Base-by-base conservation (phyloP, 2,329 filamentous ascomycete genomes). In the Trichoderma asperellum region DNA sequence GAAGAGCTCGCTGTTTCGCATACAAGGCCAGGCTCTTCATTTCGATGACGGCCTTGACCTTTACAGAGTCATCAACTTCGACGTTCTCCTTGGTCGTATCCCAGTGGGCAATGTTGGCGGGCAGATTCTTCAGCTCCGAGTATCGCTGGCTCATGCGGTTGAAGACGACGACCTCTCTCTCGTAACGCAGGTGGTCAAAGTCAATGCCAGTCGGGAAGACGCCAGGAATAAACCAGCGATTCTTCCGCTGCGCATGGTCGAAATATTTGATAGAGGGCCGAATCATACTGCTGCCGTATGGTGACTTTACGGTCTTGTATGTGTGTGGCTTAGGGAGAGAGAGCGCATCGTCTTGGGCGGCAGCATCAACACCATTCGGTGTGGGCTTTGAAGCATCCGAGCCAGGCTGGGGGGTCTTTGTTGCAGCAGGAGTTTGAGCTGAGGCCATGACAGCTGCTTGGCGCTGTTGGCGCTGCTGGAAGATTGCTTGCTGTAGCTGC, bases 11-110 rank as follows among this genome's bases (percentile, higher is more conserved):
- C 79, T 99, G 96, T 80, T 96, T 97, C 0, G 92, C 90, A 64
- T 97, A 90, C n/a, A 97, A 82, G 61, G 89, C 90, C 43, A 98
- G 85, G 77, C 92, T 92, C 85, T 97, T 98, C 84, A 96, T 93
- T 82, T 99, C 96, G 70, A 99, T 97, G 73, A 97, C 86, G 29
- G 94, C 92, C 79, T 95, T 94, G 64, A 94, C 83, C 83, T 97
- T 98, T 61, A 97, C 82, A 1, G 89, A 89, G 73, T 96, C 93
- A 73, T 97, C 93, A 27, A 91, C 87, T 29, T 90, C 88, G 2
- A 87, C 85, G 77, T 73, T 78, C 34, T 91, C 87, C 70, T 92
- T 91, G 10, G 89, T 89, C 0, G 91, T 89, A 76, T 98, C 93
- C 92, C 94, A 96, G 61, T 93, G 91, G 35, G 91, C 92, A 61